A percentile compares a stretch with the other conserved stretches of the same genome.
Conservation (phyloP, 2,329 filamentous ascomycete genomes). For the Chrysoporthe austroafricana region DNA sequence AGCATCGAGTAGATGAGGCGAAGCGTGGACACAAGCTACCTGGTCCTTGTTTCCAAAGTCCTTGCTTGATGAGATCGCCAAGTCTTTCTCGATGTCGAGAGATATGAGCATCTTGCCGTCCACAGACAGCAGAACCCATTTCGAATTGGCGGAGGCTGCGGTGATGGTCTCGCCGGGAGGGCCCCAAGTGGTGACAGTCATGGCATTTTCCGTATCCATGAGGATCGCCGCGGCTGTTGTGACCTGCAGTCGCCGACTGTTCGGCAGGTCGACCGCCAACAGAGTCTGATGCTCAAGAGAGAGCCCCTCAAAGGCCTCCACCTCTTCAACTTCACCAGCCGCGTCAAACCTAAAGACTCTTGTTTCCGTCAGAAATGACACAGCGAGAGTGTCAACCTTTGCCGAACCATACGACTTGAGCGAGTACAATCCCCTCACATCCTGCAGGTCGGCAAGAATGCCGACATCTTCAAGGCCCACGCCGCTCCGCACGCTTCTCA, state of each 20-base stretch:
- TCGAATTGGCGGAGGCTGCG: slow-evolving; percentile 73
- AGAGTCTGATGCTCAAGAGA: slow-evolving; percentile 73
- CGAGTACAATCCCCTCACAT: slow-evolving; percentile 74
- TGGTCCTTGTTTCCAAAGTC: slow-evolving; percentile 71
- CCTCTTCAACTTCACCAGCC: slow-evolving; percentile 82
- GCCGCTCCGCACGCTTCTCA: slow-evolving; percentile 90
- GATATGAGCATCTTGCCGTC: slow-evolving; percentile 75
- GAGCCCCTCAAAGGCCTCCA: slow-evolving; percentile 76
- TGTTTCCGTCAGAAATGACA: slow-evolving; percentile 83
- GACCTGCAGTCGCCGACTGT: slow-evolving; percentile 73
- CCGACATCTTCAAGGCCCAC: slow-evolving; percentile 90
- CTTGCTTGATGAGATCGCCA: slow-evolving; percentile 63
- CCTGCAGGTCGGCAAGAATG: slow-evolving; percentile 76
- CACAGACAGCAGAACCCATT: slow-evolving; percentile 72
- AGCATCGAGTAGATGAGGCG: slow-evolving; percentile 63
- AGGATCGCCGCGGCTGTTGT: slow-evolving; percentile 67
- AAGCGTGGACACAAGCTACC: slow-evolving; percentile 81
- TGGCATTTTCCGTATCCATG: slow-evolving; percentile 61
- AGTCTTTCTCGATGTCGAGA: slow-evolving; percentile 62
- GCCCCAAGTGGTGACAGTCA: slow-evolving; percentile 62
- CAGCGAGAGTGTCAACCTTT: slow-evolving; percentile 71
- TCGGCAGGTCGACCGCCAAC: slow-evolving; percentile 66
- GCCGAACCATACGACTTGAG: slow-evolving; percentile 55
- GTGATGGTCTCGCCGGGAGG: slow-evolving; percentile 67
- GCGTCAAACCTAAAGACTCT: slow-evolving; percentile 77